Percentiles rank a stretch among this genome's conserved stretches.
phyloP scores from a whole-genome alignment of 1,284 basidiomycete species.

The Trametes polyzona region DNA sequence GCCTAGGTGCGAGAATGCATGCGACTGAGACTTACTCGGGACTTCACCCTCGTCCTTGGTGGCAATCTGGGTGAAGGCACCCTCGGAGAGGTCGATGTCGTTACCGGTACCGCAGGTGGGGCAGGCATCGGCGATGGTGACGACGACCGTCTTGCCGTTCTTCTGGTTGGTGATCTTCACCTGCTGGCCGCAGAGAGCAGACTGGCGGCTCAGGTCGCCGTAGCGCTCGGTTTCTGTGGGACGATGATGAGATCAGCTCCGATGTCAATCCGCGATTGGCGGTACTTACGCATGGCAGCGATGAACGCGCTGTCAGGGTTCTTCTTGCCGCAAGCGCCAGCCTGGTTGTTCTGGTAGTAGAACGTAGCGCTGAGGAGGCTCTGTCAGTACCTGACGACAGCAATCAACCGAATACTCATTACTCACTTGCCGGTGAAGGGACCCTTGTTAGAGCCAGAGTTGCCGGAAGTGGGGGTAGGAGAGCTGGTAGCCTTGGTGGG shows the following conservation, averaged over 20 bases:
- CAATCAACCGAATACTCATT: no score
- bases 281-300: slow-evolving; percentile 66
- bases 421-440: slow-evolving; percentile 51
- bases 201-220: slow-evolving; percentile 50
- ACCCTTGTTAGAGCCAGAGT: slow-evolving; percentile 11
- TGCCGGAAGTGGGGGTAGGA: slow-evolving; percentile 20
- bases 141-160: slow-evolving; percentile 62
- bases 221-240: slow-evolving; percentile 51
- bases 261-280: neutral
- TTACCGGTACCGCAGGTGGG: slow-evolving; percentile 73
- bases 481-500: slow-evolving; percentile 26
- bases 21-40: slow-evolving; percentile 49
- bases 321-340: slow-evolving; percentile 76
- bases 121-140: slow-evolving; percentile 79
- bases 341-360: slow-evolving; percentile 62
- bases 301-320: slow-evolving; percentile 71
- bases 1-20: neutral
- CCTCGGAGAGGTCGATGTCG: slow-evolving; percentile 83
- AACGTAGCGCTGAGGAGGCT: slow-evolving; percentile 28
- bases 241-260: neutral
- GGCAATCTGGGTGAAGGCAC: slow-evolving; percentile 71
- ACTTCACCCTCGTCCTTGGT: slow-evolving; percentile 59
- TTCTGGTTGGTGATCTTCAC: slow-evolving; percentile 66
- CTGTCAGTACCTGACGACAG: no score
- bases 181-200: slow-evolving; percentile 65